phyloP scores from a whole-genome alignment of 495 filamentous ascomycete genomes.

The Aspergillus indologenus region DNA sequence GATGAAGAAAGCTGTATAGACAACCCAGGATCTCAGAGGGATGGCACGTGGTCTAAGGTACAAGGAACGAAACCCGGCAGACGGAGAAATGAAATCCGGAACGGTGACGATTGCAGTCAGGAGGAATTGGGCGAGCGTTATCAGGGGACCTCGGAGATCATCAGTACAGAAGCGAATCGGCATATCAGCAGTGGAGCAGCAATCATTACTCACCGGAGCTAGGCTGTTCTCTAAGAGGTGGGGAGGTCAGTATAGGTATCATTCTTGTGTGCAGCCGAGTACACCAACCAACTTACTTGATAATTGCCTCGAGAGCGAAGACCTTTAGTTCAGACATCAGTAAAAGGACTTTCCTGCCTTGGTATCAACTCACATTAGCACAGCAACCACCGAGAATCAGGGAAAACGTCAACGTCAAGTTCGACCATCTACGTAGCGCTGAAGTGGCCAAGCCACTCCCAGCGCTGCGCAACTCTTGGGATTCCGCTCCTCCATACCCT shows the following conservation, averaged over 20 bases:
- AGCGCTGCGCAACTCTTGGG: slow-evolving; percentile 34
- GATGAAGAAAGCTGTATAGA: slow-evolving; percentile 90
- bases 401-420: slow-evolving; percentile 66
- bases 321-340: slow-evolving; percentile 50
- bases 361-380: slow-evolving; percentile 70
- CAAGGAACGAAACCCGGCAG: slow-evolving; percentile 55
- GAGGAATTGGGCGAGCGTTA: slow-evolving; percentile 92
- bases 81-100: slow-evolving; percentile 72
- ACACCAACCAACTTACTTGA: slow-evolving; percentile 63
- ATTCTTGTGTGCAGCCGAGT: slow-evolving; percentile 31
- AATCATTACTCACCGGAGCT: slow-evolving; percentile 31
- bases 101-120: slow-evolving; percentile 66
- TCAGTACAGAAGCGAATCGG: slow-evolving; percentile 9
- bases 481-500: neutral
- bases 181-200: neutral
- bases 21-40: slow-evolving; percentile 77
- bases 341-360: slow-evolving; percentile 18
- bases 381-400: slow-evolving; percentile 98
- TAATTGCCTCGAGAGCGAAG: slow-evolving; percentile 91
- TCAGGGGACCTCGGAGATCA: slow-evolving; percentile 62
- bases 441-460: slow-evolving; percentile 40
- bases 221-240: slow-evolving; percentile 31
- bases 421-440: slow-evolving; percentile 65
- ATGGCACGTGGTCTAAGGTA: slow-evolving; percentile 76
- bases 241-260: slow-evolving; percentile 48